Base-by-base conservation (phyloP, 2,329 filamentous ascomycete species). In the Hypoxylon sp. region DNA sequence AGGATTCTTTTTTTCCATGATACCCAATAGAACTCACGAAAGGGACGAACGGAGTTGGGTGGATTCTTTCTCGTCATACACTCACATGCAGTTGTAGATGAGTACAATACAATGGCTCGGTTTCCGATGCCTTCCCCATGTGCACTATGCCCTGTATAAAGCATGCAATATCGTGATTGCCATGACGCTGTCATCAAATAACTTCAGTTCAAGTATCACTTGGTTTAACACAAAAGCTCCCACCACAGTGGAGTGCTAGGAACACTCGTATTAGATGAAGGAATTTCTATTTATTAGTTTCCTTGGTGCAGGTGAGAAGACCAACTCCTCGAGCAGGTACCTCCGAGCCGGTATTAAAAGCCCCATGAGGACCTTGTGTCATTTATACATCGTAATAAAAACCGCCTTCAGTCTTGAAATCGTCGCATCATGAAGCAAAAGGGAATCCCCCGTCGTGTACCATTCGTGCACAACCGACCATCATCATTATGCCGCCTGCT, bases 301-400 rank as follows among this genome's bases (percentile, higher is more conserved):
- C 66, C 59, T 50, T 67, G 57, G 50, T 49, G 60, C 67, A 65
- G 64, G 57, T 50, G 65, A 69, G 63, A 68, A 59, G 53, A 59
- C 63, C 60, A 67, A 63, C 63, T 67, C 67, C 64, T 62, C 61
- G 60, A 62, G 61, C 65, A 66, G 67, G 68, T 70, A 71, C 70
- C 69, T 70, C 66, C 60, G 55, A 64, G 67, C 62, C 63, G 56
- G 67, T 67, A 71, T 70, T 70, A 69, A 49, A 48, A 60, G 67
- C 57, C 62, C 53, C 58, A 2, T 50, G 21, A 48, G 52, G 64
- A 68, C 69, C 48, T 55, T 50, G 62, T 64, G 47, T 67, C 69
- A 65, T 70, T 69, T 68, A 70, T 70, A 71, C 69, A 70, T 70
- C 64, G 55, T 70, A 67, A 66, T 69, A 64, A 58, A 61, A 58